Evolutionary conservation across 345 rosid genomes (phyloP), one percentile per base, ranked within the genome.

Genomic region (Garcia nutans): DNA sequence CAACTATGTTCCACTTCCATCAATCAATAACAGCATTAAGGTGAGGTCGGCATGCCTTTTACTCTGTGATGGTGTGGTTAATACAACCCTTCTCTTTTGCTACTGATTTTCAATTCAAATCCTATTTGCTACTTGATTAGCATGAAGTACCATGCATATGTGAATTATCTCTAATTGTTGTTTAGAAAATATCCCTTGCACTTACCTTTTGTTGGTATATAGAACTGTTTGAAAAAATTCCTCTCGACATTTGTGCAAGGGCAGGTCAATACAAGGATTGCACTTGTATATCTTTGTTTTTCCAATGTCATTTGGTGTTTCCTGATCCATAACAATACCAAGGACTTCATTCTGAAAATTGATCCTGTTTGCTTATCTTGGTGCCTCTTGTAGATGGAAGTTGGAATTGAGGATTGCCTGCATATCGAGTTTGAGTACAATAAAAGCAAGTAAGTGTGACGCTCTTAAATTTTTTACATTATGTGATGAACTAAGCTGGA

Each of bases 351-450:
- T 44, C 37, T 72, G 45, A 28, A 44, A 60, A 54, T 54, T 72
- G 20, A 62, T 10, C 65, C 45, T 33, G 60, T 41, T 11, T 78
- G 49, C 65, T 49, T 22, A 52, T 49, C 45, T 49, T 68, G 50
- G 69, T 74, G 74, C n/a, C 61, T 80, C 60, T 55, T 85, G 76
- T 87, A 93, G 97, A 93, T 96, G 99, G 99, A 96, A 91, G 98
- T 96, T 70, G 99, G 98, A 78, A 93, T 96, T 22, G 98, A 96
- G 84, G 99, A 96, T 80, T 96, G 97, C 79, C 81, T 96, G 15
- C 99, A 96, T 78, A 96, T 96, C 37, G 99, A 92, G 86, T 96
- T 96, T 83, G 98, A 96, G 86, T 96, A 93, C 88, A 91, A 90
- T 67, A 96, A 96, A 89, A 96, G 95, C 99, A 96, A 96, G 99